Evolutionary conservation across 2,329 filamentous ascomycete species (phyloP), one percentile per base, ranked within the genome.

Genomic region (Aspergillus oerlinghausenensis): DNA sequence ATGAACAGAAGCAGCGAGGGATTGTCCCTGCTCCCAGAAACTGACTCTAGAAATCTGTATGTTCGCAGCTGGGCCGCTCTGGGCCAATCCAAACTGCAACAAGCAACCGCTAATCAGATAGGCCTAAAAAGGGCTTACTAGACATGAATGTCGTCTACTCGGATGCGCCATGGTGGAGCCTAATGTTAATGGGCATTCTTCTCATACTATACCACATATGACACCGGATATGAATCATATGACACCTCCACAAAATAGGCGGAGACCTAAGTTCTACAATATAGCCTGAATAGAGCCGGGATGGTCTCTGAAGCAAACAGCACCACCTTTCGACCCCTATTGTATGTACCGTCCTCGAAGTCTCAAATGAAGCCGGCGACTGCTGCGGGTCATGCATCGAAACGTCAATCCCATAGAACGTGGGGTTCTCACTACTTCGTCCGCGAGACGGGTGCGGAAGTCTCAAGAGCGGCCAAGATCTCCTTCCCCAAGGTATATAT

Each of bases 401-500:
- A 7, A 25, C 23, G 23, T 23, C 43, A 25, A 43, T 3, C 40
- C n/a, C 8, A 51, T 29, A 14, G 40, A 47, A 47, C 35, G 26
- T 50, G 29, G 5, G 29, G 4, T 28, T 21, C n/a, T 53, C 65
- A 72, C 51, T 63, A 64, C 57, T 72, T 74, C 10, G 69, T 62
- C 43, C 70, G 65, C 38, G 60, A 61, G 8, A 65, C 67, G 11
- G 69, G 62, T n/a, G 60, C 60, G 26, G 68, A 61, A 43, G 63
- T 64, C 47, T 81, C 78, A 25, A 88, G 75, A 1, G 81, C 83
- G 58, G 82, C 73, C n/a, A 87, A 55, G 42, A 89, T 86, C 65
- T 89, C 86, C 42, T 69, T 68, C 8, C 82, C 84, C 56, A 86
- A 82, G 8, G 82, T 72, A 65, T 85, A 83, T 17, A 80, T 79